A percentile compares a stretch with the other conserved stretches of the same genome.
Evolutionary conservation across 1,284 basidiomycete species (phyloP).

Genomic region (Trichosporon sp.): DNA sequence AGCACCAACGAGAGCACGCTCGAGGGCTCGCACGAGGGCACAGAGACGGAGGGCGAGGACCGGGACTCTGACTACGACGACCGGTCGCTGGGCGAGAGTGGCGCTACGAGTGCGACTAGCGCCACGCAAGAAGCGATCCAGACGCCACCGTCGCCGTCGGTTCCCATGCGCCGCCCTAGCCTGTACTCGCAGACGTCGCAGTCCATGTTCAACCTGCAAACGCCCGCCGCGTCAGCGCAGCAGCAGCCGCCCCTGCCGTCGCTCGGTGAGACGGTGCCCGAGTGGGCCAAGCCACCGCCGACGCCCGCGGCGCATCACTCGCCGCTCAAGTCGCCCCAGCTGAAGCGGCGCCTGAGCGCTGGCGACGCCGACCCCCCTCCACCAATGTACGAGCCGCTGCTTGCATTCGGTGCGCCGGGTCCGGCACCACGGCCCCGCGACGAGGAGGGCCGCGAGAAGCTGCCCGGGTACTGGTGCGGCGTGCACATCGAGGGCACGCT

Average conservation of each 20-base stretch:
- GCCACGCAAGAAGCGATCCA: slow-evolving; percentile 7
- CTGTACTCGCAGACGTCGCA: slow-evolving; percentile 61
- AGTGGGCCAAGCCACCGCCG: slow-evolving; percentile 2
- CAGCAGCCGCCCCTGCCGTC: not conserved
- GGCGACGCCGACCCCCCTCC: slow-evolving; percentile 46
- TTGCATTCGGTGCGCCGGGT: not conserved
- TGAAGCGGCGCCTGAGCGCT: slow-evolving; percentile 48
- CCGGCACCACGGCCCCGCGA: slow-evolving; percentile 47
- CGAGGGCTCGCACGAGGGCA: not conserved
- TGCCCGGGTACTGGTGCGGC: slow-evolving; percentile 79
- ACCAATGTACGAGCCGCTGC: slow-evolving; percentile 42
- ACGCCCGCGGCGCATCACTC: not conserved
- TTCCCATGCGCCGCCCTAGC: slow-evolving; percentile 46
- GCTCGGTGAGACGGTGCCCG: slow-evolving; percentile 16
- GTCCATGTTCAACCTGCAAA: slow-evolving; percentile 54
- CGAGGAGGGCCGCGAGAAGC: slow-evolving; percentile 72
- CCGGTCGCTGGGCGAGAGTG: slow-evolving; percentile 4
- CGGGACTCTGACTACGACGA: slow-evolving; percentile 3
- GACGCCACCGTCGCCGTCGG: not conserved
- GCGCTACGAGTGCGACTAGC: slow-evolving; percentile 9
- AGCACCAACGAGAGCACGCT: not conserved
- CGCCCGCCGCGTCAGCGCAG: not conserved
- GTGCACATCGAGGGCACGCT: slow-evolving; percentile 73
- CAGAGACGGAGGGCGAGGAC: not conserved
- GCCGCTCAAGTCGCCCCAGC: slow-evolving; percentile 4